Percentiles rank a stretch among this genome's conserved stretches.
Evolutionary conservation across 305 asterid genomes (phyloP).

Genomic region (Plantago coronopus): DNA sequence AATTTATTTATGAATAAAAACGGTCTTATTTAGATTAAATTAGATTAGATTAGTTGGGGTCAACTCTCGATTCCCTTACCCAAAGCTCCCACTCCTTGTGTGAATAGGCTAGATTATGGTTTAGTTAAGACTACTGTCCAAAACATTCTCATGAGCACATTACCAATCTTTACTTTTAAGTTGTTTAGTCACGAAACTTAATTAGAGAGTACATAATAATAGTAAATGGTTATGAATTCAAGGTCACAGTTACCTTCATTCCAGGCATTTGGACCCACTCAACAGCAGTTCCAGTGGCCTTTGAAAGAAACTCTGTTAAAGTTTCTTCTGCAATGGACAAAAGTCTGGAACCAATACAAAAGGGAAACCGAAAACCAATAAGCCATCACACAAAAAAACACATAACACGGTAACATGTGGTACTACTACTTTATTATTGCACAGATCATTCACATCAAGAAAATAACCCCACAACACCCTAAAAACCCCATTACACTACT

Average conservation of each 20-base stretch:
- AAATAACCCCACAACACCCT: conserved; percentile 48
- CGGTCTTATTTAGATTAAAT: too few relatives aligned
- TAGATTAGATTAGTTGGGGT: too few relatives aligned
- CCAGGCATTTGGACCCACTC: conserved; percentile 99
- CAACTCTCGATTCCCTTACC: too few relatives aligned
- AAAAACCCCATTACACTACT: conserved; percentile 33
- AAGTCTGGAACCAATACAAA: conserved; percentile 63
- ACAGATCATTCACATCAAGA: conserved; percentile 34
- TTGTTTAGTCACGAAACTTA: background rate
- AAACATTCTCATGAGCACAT: too few relatives aligned
- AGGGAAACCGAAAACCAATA: conserved; percentile 36
- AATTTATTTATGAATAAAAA: background rate
- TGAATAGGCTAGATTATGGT: too few relatives aligned
- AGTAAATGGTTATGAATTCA: conserved; percentile 7
- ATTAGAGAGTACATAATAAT: conserved; percentile 2
- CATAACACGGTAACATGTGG: conserved; percentile 34
- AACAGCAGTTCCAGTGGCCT: conserved; percentile 98
- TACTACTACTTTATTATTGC: conserved; percentile 4
- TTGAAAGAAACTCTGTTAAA: conserved; percentile 80
- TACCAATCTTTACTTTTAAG: background rate
- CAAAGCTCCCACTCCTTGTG: too few relatives aligned
- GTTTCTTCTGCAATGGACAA: conserved; percentile 99
- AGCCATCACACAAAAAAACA: conserved; percentile 46
- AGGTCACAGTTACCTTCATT: conserved; percentile 65
- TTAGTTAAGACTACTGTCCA: too few relatives aligned